Evolutionary conservation across 2,329 filamentous ascomycete genomes (phyloP).

Genomic region (Acephala macrosclerotiorum): DNA sequence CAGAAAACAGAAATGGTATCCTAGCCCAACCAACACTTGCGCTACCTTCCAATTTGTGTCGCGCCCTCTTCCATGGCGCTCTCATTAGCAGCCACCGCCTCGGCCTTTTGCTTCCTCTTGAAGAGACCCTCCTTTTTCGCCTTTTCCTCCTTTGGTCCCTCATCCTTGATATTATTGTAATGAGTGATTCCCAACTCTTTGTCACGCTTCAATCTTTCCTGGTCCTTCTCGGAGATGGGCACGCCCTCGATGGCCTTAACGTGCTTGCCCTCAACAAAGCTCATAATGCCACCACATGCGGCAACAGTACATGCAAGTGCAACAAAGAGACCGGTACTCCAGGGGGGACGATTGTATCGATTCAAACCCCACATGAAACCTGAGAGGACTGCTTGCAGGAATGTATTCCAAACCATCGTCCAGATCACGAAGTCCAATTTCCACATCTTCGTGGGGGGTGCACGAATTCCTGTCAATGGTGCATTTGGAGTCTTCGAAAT

Average conservation of each 20-base stretch:
- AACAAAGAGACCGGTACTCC: constrained; percentile 83
- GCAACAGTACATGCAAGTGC: constrained; percentile 75
- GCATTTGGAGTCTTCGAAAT: constrained; percentile 66
- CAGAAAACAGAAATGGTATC: constrained; percentile 3
- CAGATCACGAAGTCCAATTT: constrained; percentile 83
- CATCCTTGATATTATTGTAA: constrained; percentile 63
- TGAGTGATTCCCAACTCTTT: constrained; percentile 63
- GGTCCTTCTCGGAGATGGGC: constrained; percentile 63
- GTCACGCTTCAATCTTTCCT: constrained; percentile 58
- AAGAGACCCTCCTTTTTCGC: constrained; percentile 32
- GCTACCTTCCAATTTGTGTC: constrained; percentile 27
- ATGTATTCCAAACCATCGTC: constrained; percentile 80
- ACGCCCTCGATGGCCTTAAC: constrained; percentile 78
- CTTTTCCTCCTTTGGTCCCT: constrained; percentile 54
- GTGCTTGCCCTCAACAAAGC: constrained; percentile 74
- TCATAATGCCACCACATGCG: constrained; percentile 71
- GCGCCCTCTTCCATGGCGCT: constrained; percentile 24
- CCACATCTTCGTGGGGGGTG: constrained; percentile 72
- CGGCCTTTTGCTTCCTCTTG: constrained; percentile 28
- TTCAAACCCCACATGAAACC: constrained; percentile 87
- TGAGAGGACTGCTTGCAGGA: constrained; percentile 76
- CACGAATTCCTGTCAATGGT: constrained; percentile 76
- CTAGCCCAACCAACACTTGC: neutral
- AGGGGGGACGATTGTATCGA: constrained; percentile 75
- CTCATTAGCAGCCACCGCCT: constrained; percentile 20